Evolutionary conservation across 2,329 filamentous ascomycete genomes (phyloP).

Genomic region (Penicillium glabrum): DNA sequence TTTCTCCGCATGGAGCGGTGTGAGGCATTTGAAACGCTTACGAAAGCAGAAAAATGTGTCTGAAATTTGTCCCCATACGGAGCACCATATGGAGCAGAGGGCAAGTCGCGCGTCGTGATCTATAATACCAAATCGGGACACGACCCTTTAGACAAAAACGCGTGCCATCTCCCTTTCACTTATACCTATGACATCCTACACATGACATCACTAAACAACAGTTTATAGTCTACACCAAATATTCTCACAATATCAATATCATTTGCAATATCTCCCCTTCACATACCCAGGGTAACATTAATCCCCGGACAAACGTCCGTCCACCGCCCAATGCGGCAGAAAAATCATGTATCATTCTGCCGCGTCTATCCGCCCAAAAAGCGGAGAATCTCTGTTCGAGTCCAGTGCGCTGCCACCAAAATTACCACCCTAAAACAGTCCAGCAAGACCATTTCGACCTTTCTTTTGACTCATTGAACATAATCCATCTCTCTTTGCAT

Average conservation of each 20-base stretch:
- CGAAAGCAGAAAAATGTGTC: not conserved
- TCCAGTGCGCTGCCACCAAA: conserved; percentile 10
- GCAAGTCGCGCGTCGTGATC: not conserved
- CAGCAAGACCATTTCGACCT: not conserved
- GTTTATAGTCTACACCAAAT: not conserved
- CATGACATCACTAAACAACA: not conserved
- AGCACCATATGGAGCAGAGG: too few species aligned
- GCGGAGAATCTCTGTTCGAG: conserved; percentile 16
- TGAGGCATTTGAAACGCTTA: not conserved
- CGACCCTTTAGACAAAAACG: not conserved
- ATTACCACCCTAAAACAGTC: not conserved
- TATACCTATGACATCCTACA: not conserved
- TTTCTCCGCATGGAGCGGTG: conserved; percentile 23
- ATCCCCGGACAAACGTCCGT: conserved; percentile 7
- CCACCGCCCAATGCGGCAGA: conserved; percentile 13
- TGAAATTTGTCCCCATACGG: not conserved
- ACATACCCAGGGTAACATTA: not conserved
- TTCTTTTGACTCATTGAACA: not conserved
- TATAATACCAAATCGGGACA: not conserved
- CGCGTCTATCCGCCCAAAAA: conserved; percentile 29
- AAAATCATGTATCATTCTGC: conserved; percentile 26
- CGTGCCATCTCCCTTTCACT: not conserved
- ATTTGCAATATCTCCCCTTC: not conserved
- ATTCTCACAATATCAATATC: not conserved
- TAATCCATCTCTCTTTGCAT: not conserved